A percentile compares a stretch with the other conserved stretches of the same genome.
These are phyloP conservation scores for Themeda triandra DNA, from an alignment of 176 grass and related monocot species.

Conservation along the genomic window DNA sequence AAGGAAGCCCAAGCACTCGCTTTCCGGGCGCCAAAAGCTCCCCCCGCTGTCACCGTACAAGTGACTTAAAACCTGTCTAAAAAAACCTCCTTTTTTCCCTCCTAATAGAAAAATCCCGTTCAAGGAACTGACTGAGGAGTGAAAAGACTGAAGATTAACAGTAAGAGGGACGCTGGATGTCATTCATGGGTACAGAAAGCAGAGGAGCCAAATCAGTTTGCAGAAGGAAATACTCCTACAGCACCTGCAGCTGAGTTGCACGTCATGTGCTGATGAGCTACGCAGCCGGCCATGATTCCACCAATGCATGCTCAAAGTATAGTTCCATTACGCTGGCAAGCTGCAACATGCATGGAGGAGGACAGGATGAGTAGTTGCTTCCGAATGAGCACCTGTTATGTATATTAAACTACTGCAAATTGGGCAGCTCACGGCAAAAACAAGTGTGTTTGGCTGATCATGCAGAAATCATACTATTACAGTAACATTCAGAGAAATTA, in stretches of 20 bases:
- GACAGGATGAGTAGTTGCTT: neutral
- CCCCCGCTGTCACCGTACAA: slow-evolving; percentile 2
- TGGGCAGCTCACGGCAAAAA: neutral
- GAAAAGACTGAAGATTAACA: neutral
- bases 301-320: neutral
- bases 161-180: neutral
- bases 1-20: neutral
- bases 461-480: neutral
- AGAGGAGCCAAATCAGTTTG: neutral
- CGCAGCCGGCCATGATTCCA: neutral
- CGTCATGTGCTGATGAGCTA: neutral
- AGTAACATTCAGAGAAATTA: neutral
- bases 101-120: neutral
- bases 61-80: neutral
- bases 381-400: neutral
- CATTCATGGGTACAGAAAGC: neutral
- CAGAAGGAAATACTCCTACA: neutral
- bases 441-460: neutral
- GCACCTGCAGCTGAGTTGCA: neutral
- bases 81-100: neutral
- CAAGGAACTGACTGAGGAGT: neutral
- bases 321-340: neutral
- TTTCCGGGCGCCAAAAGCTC: slow-evolving; percentile 13
- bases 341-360: slow-evolving; percentile 1
- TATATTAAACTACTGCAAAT: slow-evolving; percentile 27